Evolutionary conservation across 495 filamentous ascomycete genomes (phyloP), one percentile per base, ranked within the genome.

Genomic region (Neurospora sp.): DNA sequence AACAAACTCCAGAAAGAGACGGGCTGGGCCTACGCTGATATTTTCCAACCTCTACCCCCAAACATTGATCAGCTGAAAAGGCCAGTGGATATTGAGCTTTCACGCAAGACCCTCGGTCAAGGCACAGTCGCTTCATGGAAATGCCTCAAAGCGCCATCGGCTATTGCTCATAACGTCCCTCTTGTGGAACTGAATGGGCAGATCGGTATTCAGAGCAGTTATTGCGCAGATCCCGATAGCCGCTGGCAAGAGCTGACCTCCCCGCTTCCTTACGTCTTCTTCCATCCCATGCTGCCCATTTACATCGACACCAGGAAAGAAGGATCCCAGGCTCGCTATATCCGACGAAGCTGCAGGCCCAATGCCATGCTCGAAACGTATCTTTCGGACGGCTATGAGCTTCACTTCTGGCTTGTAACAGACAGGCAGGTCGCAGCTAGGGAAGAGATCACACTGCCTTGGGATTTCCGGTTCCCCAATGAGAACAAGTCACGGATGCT

Each of bases 291-390:
- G 68, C 87, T 95, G 20, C 92, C 95, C 0, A 86, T 99, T 16
- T 97, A 94, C 82, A 94, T 99, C 74, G 96, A 99, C 80, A 93
- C 93, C 5, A 88, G 96, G 39, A 86, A 86, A 73, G 92, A 94
- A 83, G 96, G 95, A 16, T 96, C 92, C 17, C 83, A 88, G 17
- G 89, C 94, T 68, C 91, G 96, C 39, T 98, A 94, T 78, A 88
- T 94, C 22, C 88, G 96, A 42, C 88, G 95, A 69, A 98, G 96
- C 76, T 99, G 96, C 80, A 88, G 86, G 69, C 92, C 96, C 3
- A 99, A 98, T 76, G 85, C 94, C 31, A 83, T 82, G 8, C 85
- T 99, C 80, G 93, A 93, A 72, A 94, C 93, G 0, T 90, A 91
- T 74, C 87, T 98, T 48, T 91, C 90, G 4, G 89, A 91, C 59